A percentile compares a stretch with the other conserved stretches of the same genome.
phyloP scores from a whole-genome alignment of 2,329 filamentous ascomycete genomes.

The Colletotrichum lupini region DNA sequence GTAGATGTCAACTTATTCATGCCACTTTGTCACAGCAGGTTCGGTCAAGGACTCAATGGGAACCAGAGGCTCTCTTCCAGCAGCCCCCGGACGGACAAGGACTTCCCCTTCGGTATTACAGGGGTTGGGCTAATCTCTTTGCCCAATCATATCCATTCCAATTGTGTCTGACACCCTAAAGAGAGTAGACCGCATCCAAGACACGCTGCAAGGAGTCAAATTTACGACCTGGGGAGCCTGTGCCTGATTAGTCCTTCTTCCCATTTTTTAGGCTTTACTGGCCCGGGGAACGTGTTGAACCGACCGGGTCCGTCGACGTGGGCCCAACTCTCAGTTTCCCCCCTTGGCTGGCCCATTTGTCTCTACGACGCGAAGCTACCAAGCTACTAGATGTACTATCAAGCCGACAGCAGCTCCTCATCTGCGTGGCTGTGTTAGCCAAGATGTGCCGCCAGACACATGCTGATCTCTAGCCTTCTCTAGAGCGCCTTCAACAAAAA shows the following conservation, averaged over 20 bases:
- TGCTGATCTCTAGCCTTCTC: constrained; percentile 14
- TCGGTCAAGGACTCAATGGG: constrained; percentile 1
- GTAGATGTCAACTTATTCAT: not conserved
- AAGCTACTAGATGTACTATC: constrained; percentile 5
- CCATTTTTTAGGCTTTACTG: constrained; percentile 33
- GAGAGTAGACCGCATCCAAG: constrained; percentile 20
- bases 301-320: constrained; percentile 31
- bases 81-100: constrained; percentile 10
- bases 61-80: not conserved
- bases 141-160: constrained; percentile 22
- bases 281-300: constrained; percentile 30
- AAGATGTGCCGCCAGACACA: constrained; percentile 15
- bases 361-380: not conserved
- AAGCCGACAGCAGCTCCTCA: constrained; percentile 18
- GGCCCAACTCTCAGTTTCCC: constrained; percentile 7
- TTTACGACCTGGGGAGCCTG: constrained; percentile 14
- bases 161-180: constrained; percentile 15
- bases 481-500: not conserved
- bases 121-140: not conserved
- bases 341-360: not conserved
- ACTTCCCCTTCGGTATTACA: not conserved
- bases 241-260: constrained; percentile 15
- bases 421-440: constrained; percentile 29
- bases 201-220: constrained; percentile 18
- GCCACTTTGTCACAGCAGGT: not conserved